Evolutionary conservation across 1,139 yeast genomes (phyloP).

Genomic region (Suhomyces panamericanus): DNA sequence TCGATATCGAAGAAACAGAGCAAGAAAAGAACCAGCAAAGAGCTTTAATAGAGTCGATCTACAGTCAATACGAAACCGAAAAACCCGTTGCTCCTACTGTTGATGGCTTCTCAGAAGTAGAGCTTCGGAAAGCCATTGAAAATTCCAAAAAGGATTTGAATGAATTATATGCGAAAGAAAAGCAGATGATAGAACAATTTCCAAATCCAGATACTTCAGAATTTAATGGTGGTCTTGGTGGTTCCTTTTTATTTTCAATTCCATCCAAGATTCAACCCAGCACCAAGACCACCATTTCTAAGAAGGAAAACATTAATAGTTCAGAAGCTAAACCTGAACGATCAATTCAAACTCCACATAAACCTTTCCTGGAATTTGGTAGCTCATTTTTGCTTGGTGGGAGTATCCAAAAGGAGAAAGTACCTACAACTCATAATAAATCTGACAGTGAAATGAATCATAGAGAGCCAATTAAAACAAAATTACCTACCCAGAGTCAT

Average conservation of each 20-base stretch:
- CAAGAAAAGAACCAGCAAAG: conserved; percentile 33
- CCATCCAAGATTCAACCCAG: conserved; percentile 3
- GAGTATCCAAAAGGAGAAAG: not conserved
- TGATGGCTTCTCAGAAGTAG: conserved; percentile 30
- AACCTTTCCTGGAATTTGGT: conserved; percentile 2
- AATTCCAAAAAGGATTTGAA: conserved; percentile 42
- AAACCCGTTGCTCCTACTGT: conserved; percentile 1
- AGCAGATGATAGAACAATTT: conserved; percentile 8
- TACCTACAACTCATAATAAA: not conserved
- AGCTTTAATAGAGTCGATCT: conserved; percentile 41
- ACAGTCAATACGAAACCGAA: conserved; percentile 28
- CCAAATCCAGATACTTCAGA: not conserved
- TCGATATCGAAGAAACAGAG: conserved; percentile 22
- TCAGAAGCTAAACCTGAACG: no score
- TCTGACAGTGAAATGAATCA: no score
- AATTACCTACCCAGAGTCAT: no score
- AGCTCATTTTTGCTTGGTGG: conserved; percentile 10
- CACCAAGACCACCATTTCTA: not conserved
- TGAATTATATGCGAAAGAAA: conserved; percentile 23
- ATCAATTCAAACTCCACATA: not conserved
- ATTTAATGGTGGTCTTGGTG: conserved; percentile 2
- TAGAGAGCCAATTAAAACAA: no score
- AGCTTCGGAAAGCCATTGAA: conserved; percentile 48
- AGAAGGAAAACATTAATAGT: no score
- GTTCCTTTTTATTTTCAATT: conserved; percentile 11